A percentile compares a stretch with the other conserved stretches of the same genome.
phyloP scores from a whole-genome alignment of 2,329 filamentous ascomycete species.

The Pseudocercospora fuligena region DNA sequence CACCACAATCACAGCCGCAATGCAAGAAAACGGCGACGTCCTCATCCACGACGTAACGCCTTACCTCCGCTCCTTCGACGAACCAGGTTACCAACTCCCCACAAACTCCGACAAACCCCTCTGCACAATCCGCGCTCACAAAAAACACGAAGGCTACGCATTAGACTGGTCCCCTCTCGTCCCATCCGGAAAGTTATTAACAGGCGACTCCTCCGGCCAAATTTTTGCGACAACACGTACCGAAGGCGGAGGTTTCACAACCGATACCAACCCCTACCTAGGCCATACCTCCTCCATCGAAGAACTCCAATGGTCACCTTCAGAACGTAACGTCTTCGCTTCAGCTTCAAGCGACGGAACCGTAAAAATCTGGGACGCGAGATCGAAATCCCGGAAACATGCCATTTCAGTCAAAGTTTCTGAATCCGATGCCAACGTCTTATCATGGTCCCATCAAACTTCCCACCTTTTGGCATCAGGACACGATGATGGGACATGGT shows the following conservation, averaged over 20 bases:
- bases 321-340: constrained; percentile 89
- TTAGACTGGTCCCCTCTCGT: constrained; percentile 92
- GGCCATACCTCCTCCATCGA: constrained; percentile 87
- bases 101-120: constrained; percentile 86
- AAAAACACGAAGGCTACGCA: constrained; percentile 84
- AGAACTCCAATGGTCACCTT: constrained; percentile 95
- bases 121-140: constrained; percentile 86
- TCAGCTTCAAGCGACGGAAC: constrained; percentile 94
- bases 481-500: constrained; percentile 92
- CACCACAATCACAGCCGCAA: constrained; percentile 83
- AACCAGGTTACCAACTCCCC: constrained; percentile 78
- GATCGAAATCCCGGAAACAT: constrained; percentile 86
- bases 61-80: constrained; percentile 87
- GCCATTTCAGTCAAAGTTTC: constrained; percentile 86
- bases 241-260: constrained; percentile 86
- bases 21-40: constrained; percentile 88
- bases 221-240: constrained; percentile 88
- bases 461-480: constrained; percentile 89
- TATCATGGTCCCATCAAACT: constrained; percentile 91
- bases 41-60: constrained; percentile 94
- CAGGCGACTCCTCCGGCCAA: constrained; percentile 85
- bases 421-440: constrained; percentile 88
- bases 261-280: constrained; percentile 78
- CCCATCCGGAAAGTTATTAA: constrained; percentile 82
- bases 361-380: constrained; percentile 92